Evolutionary conservation across 495 filamentous ascomycete genomes (phyloP).

Genomic region (Xylaria bambusicola): DNA sequence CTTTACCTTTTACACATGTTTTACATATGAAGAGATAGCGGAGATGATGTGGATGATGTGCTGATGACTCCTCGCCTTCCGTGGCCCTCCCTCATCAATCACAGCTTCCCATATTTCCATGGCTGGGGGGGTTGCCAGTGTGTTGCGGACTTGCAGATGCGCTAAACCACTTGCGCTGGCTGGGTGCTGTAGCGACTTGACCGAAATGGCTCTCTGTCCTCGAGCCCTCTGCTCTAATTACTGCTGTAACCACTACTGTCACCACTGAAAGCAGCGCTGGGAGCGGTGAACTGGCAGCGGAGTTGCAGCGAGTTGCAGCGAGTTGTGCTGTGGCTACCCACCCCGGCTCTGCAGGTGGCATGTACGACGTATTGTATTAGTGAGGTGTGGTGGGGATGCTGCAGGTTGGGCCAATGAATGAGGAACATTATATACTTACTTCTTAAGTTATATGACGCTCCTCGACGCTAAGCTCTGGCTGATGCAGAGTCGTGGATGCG

Average conservation of each 20-base stretch:
- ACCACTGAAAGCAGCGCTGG: too few species aligned
- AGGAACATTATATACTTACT: conserved; percentile 2
- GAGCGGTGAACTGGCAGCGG: too few species aligned
- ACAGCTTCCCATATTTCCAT: neutral
- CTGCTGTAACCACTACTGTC: too few species aligned
- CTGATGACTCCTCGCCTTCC: conserved; percentile 18
- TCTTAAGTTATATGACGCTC: too few species aligned
- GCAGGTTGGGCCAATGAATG: neutral
- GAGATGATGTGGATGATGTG: neutral
- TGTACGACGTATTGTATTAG: too few species aligned
- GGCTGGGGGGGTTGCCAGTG: conserved; percentile 8
- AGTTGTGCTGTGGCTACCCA: conserved; percentile 9
- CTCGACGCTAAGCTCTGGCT: conserved; percentile 10
- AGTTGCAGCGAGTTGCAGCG: too few species aligned
- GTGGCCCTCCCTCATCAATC: neutral
- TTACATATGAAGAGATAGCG: too few species aligned
- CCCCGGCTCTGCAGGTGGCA: conserved; percentile 5
- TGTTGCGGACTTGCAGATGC: conserved; percentile 4
- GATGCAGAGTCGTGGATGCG: neutral
- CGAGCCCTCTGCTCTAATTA: too few species aligned
- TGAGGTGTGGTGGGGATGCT: conserved; percentile 4
- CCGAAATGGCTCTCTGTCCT: too few species aligned
- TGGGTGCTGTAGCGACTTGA: neutral
- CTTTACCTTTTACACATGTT: too few species aligned
- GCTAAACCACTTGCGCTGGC: neutral